These are phyloP conservation scores for Paramecium primaurelia DNA, from an alignment of 73 alveolate species.

Conservation along the genomic window DNA sequence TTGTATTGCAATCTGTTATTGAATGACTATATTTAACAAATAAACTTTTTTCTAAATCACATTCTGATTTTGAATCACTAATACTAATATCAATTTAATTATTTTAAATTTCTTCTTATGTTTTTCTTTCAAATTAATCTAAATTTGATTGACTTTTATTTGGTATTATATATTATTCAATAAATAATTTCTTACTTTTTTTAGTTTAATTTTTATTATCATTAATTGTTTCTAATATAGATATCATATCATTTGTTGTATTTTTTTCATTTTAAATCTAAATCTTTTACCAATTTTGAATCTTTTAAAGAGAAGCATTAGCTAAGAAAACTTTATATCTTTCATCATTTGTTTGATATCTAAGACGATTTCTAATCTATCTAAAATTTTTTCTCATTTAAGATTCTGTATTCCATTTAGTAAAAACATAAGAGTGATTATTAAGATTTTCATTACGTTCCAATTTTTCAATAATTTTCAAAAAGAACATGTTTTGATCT, in stretches of 20 bases:
- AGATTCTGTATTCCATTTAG: background rate
- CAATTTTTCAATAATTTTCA: background rate
- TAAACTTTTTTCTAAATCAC: background rate
- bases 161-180: background rate
- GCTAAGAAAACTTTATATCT: background rate
- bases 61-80: background rate
- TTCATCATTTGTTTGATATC: background rate
- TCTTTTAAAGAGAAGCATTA: background rate
- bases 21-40: background rate
- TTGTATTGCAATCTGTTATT: background rate
- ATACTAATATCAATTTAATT: background rate
- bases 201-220: background rate
- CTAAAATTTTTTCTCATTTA: background rate
- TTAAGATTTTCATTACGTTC: background rate
- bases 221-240: background rate
- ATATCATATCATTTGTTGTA: background rate
- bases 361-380: background rate
- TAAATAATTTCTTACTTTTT: background rate
- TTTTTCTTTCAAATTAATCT: background rate
- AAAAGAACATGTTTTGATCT: background rate
- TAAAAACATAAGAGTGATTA: background rate
- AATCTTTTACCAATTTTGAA: background rate
- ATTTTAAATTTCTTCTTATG: background rate
- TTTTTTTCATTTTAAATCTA: background rate
- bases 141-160: background rate